Conservation (phyloP, 345 rosid species). For the Eucalyptus brandiana region DNA sequence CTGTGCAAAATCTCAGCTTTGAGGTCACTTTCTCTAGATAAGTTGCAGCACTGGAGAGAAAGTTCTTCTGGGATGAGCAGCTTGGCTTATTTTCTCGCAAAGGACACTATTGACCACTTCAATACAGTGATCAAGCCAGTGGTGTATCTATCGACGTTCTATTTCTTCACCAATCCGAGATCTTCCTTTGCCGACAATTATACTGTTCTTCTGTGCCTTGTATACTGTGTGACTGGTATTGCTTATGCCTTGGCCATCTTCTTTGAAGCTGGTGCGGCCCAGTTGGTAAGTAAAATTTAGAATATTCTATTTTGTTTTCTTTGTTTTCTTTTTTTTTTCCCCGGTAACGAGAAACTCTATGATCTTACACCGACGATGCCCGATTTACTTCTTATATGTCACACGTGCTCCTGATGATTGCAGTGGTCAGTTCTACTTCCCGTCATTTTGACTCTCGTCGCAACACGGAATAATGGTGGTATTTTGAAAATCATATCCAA, state of each 20-base stretch:
- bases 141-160: conserved; percentile 90
- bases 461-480: conserved; percentile 34
- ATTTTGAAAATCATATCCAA: conserved; percentile 24
- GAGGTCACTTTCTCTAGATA: conserved; percentile 83
- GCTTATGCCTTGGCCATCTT: conserved; percentile 84
- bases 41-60: conserved; percentile 93
- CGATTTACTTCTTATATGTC: not conserved
- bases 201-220: conserved; percentile 67
- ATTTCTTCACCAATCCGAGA: conserved; percentile 84
- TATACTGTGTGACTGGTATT: conserved; percentile 91
- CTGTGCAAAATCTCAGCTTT: conserved; percentile 86
- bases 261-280: conserved; percentile 75
- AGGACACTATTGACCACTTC: conserved; percentile 80
- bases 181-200: conserved; percentile 75
- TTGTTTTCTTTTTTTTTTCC: not conserved
- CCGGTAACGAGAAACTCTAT: not conserved
- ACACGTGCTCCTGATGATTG: not conserved
- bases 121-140: conserved; percentile 75
- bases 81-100: conserved; percentile 85
- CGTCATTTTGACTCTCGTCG: conserved; percentile 85
- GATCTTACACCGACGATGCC: not conserved
- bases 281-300: conserved; percentile 54
- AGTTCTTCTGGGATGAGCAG: conserved; percentile 93
- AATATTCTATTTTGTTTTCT: not conserved
- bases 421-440: conserved; percentile 98